Evolutionary conservation across 2,329 filamentous ascomycete genomes (phyloP).

Genomic region (Verticillium longisporum): DNA sequence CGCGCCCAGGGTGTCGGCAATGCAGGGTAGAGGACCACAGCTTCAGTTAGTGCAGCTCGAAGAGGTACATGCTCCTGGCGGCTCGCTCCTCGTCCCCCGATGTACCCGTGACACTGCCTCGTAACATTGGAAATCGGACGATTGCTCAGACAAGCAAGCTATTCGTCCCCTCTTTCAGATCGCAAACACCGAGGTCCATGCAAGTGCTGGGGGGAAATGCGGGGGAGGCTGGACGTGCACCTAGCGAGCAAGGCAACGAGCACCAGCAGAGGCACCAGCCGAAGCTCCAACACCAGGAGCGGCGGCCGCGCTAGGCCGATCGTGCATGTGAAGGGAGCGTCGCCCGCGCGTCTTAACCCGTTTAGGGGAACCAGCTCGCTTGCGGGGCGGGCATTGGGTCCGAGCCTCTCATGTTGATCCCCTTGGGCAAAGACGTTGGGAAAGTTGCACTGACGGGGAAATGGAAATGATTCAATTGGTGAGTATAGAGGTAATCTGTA

Average conservation of each 20-base stretch:
- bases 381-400: not conserved
- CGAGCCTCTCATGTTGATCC: no score
- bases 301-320: not conserved
- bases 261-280: not conserved
- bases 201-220: not conserved
- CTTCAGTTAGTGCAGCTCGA: not conserved
- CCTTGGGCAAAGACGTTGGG: no score
- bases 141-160: not conserved
- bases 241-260: no score
- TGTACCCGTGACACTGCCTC: not conserved
- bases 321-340: not conserved
- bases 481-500: not conserved
- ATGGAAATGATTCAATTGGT: not conserved
- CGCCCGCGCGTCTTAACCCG: not conserved
- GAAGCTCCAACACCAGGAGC: not conserved
- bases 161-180: not conserved
- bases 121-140: not conserved
- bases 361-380: constrained; percentile 3
- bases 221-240: not conserved
- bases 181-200: not conserved
- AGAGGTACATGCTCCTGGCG: not conserved
- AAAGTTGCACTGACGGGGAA: no score
- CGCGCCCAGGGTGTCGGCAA: not conserved
- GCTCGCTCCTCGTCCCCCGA: not conserved
- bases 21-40: not conserved